Percentiles rank a stretch among this genome's conserved stretches.
Evolutionary conservation across 768 basidiomycete genomes (phyloP).

Genomic region (Leccinellum luteum): DNA sequence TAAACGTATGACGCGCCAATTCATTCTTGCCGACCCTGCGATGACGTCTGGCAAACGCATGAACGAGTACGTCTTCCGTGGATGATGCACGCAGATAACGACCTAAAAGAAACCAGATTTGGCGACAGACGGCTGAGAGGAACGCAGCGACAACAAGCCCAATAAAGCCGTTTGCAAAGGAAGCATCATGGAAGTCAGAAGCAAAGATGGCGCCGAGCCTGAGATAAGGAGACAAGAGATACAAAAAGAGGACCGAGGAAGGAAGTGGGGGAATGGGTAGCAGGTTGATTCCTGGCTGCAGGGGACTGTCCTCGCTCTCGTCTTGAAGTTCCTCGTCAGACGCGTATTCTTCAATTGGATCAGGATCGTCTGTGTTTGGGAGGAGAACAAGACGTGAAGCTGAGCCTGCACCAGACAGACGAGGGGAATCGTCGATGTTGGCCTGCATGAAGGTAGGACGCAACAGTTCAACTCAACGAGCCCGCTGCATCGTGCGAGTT

Average conservation of each 20-base stretch:
- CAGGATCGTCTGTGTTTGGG: conserved; percentile 48
- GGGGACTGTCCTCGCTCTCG: conserved; percentile 34
- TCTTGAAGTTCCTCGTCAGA: conserved; percentile 41
- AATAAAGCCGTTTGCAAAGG: conserved; percentile 50
- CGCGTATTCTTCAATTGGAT: conserved; percentile 24
- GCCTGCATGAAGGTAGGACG: conserved; percentile 11
- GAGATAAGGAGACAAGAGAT: conserved; percentile 66
- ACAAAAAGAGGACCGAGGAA: conserved; percentile 59
- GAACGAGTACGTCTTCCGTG: conserved; percentile 62
- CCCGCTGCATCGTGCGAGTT: conserved; percentile 17
- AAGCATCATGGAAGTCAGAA: conserved; percentile 41
- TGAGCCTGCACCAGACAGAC: conserved; percentile 34
- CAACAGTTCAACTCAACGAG: too few species aligned
- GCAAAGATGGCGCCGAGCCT: conserved; percentile 68
- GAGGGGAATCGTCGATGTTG: conserved; percentile 13
- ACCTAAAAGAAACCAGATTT: conserved; percentile 77
- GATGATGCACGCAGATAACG: conserved; percentile 65
- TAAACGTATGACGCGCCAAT: conserved; percentile 44
- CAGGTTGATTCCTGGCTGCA: conserved; percentile 6
- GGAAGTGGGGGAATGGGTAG: conserved; percentile 46
- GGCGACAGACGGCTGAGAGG: conserved; percentile 58
- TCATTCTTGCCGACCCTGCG: conserved; percentile 48
- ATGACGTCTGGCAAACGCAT: conserved; percentile 54
- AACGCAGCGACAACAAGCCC: conserved; percentile 52
- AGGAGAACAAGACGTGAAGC: conserved; percentile 63